Evolutionary conservation across 2,329 filamentous ascomycete genomes (phyloP).

Genomic region (Gnomoniopsis smithogilvyi): DNA sequence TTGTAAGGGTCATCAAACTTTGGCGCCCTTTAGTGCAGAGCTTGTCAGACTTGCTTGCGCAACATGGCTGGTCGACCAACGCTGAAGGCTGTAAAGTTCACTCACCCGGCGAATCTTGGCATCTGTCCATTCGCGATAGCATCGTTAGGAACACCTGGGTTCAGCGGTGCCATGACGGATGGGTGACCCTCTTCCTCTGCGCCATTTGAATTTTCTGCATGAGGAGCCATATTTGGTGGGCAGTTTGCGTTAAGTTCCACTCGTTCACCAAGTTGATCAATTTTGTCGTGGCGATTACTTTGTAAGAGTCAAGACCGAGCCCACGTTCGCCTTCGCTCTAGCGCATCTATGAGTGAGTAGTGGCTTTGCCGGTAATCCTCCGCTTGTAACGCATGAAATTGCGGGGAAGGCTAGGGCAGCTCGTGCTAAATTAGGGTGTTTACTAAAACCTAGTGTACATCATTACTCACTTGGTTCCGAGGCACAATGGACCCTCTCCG

Average conservation of each 20-base stretch:
- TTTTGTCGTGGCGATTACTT: neutral
- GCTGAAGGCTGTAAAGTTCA: neutral
- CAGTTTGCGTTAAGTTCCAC: neutral
- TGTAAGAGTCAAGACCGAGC: neutral
- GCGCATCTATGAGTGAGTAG: no score
- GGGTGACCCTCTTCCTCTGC: neutral
- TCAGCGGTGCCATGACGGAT: slow-evolving; percentile 7
- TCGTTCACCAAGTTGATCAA: neutral
- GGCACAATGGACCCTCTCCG: no score
- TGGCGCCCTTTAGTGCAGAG: slow-evolving; percentile 1
- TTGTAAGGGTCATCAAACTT: slow-evolving; percentile 28
- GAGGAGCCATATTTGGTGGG: slow-evolving; percentile 6
- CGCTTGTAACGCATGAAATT: no score
- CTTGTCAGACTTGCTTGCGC: neutral
- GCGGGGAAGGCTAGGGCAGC: no score
- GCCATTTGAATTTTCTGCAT: slow-evolving; percentile 5
- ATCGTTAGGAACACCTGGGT: slow-evolving; percentile 6
- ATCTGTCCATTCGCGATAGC: slow-evolving; percentile 2
- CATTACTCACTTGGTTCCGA: no score
- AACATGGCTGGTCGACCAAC: neutral
- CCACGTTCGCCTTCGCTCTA: no score
- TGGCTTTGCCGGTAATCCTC: no score
- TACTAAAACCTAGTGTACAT: no score
- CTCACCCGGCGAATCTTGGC: neutral
- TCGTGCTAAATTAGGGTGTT: no score